Evolutionary conservation across 2,329 filamentous ascomycete species (phyloP).

Genomic region (Celoporthe dispersa): DNA sequence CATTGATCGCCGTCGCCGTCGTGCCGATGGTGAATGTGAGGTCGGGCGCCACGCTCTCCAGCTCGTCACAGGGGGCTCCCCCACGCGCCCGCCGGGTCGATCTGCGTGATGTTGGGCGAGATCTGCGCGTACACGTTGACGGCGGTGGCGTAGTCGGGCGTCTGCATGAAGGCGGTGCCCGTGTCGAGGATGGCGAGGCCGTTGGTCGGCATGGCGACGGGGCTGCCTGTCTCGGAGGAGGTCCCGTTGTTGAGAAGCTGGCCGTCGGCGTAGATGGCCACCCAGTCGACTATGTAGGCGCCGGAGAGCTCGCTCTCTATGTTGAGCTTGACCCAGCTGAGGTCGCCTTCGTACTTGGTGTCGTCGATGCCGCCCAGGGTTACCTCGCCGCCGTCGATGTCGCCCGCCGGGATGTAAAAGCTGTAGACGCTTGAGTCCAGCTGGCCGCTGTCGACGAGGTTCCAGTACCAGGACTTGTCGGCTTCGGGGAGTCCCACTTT

Average conservation of each 20-base stretch:
- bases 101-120: conserved; percentile 37
- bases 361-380: conserved; percentile 41
- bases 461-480: conserved; percentile 36
- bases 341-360: conserved; percentile 36
- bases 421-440: conserved; percentile 37
- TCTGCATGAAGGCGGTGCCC: conserved; percentile 39
- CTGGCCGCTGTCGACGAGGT: conserved; percentile 35
- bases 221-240: conserved; percentile 25
- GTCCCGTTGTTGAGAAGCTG: conserved; percentile 26
- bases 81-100: conserved; percentile 40
- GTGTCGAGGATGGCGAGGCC: conserved; percentile 39
- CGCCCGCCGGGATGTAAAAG: conserved; percentile 35
- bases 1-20: conserved; percentile 32
- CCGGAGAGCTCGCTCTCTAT: conserved; percentile 27
- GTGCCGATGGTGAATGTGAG: conserved; percentile 39
- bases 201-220: conserved; percentile 15
- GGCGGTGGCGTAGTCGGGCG: conserved; percentile 37
- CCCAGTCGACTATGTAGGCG: conserved; percentile 37
- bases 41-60: conserved; percentile 37
- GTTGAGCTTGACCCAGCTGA: conserved; percentile 35
- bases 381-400: conserved; percentile 35
- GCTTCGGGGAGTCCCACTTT: conserved; percentile 21
- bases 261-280: conserved; percentile 35
- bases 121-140: conserved; percentile 38
- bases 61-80: conserved; percentile 39